These are phyloP conservation scores for Ogataea allantospora DNA, from an alignment of 805 yeast genomes.

Conservation along the genomic window DNA sequence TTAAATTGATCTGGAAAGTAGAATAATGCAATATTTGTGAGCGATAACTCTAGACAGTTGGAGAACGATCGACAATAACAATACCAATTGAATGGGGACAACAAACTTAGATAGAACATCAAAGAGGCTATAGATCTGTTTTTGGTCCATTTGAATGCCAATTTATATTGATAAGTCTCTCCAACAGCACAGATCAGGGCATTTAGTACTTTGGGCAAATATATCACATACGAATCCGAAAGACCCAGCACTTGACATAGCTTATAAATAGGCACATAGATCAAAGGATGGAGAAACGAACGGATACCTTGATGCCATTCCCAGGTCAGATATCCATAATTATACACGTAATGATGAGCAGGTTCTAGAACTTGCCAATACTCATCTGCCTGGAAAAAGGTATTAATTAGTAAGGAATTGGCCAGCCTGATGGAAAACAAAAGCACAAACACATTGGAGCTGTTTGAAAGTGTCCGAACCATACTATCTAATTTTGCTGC, in stretches of 20 bases:
- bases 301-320: constrained; percentile 83
- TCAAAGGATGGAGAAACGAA: constrained; percentile 74
- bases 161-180: constrained; percentile 57
- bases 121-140: constrained; percentile 35
- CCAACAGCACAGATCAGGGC: constrained; percentile 69
- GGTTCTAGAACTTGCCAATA: constrained; percentile 92
- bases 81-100: constrained; percentile 80
- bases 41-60: constrained; percentile 72
- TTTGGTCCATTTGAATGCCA: constrained; percentile 36
- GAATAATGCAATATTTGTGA: constrained; percentile 64
- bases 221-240: constrained; percentile 41
- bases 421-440: constrained; percentile 47
- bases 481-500: too few relatives aligned
- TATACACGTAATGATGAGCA: constrained; percentile 72
- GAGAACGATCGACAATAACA: constrained; percentile 80
- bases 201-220: constrained; percentile 65
- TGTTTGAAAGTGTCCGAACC: too few relatives aligned
- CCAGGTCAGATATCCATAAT: constrained; percentile 89
- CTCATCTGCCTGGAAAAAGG: constrained; percentile 96
- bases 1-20: constrained; percentile 50
- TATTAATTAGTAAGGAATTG: constrained; percentile 61
- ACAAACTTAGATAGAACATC: constrained; percentile 50
- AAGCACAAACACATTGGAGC: too few relatives aligned
- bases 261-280: constrained; percentile 53
- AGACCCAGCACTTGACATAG: constrained; percentile 34